Base-by-base conservation (phyloP, 2,329 filamentous ascomycete species). In the Colletotrichum sp. region DNA sequence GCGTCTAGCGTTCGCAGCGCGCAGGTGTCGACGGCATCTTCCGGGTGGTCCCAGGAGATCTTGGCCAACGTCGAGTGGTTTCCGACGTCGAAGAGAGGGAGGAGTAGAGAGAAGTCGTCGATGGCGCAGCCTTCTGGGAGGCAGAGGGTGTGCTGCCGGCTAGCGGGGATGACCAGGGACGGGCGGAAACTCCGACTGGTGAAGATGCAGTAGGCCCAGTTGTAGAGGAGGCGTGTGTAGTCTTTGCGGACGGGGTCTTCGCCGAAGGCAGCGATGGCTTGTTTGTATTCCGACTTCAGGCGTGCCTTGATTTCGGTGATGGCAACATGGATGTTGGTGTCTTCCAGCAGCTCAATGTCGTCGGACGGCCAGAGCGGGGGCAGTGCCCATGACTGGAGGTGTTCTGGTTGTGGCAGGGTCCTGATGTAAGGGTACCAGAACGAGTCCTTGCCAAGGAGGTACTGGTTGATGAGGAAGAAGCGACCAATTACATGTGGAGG, bases 401-500 rank as follows among this genome's bases (percentile, higher is more conserved):
- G 85, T 12, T 89, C 87, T 0, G 93, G 92, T 75, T 92, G 90
- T 2, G 94, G 94, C 1, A 96, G 87, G 0, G 90, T 90, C 12
- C 85, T 84, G 78, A 95, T 90, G 83, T 96, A 96, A 2, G 92
- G 89, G 82, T 86, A 88, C 94, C 94, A 96, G 78, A 90, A 91
- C 1, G 94, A 94, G 3, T 87, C 80, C 3, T 83, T 71, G 2
- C 90, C 90, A 3, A 89, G 83, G 36, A 95, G 86, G 80, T 92
- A 92, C 82, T 96, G 91, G 77, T 93, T 91, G 81, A 94, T 88
- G 8, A 96, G 87, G 78, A 94, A 93, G 83, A 95, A 94, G 6
- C 93, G 89, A 10, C 91, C 89, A 65, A 93, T 84, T 72, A 94
- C 90, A 78, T 94, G 90, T 0, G 91, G 88, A 2, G 89, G 89